Evolutionary conservation across 164 flowering plant species (phyloP), one percentile per base, ranked within the genome.

Genomic region (Akebia trifoliata): DNA sequence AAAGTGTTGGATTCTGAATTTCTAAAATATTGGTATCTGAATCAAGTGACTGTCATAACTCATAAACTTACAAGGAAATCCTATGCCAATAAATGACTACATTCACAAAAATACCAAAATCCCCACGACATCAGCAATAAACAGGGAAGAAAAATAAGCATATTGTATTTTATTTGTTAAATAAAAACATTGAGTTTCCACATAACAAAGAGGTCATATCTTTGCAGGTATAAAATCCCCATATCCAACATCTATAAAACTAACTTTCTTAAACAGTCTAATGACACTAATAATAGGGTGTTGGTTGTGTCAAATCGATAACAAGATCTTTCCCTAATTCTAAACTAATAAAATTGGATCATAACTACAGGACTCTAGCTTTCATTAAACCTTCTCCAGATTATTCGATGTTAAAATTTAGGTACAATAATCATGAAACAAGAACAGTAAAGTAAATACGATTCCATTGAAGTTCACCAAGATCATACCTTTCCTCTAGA

Each of bases 401-500:
- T 8, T 46, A 25, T 46, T 12, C 5, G 50, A 46, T 9, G 12
- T 46, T 25, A 14, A 5, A 45, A 22, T 11, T 25, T 45, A 21
- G 39, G 39, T 3, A 11, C 14, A 36, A 10, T 36, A 36, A 36
- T 36, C 4, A 14, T 38, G 10, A 5, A 46, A 25, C 29, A 25
- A 25, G 17, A 25, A 14, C 30, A 24, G 25, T 28, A 4, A 44
- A 44, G 22, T 5, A 2, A 11, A 11, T 9, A 9, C 10, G 24
- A 0, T 22, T 44, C 22, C 4, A 45, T 11, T 9, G 24, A 34
- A 24, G 25, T 39, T 49, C 18, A 48, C 26, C 34, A 56, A 66
- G 36, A 55, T 48, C 34, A 4, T 21, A 66, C 69, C 64, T 66
- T 66, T 60, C 49, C 30, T 66, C 32, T 47, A 29, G 15, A 17